Evolutionary conservation across 2,329 filamentous ascomycete genomes (phyloP), one percentile per base, ranked within the genome.

Genomic region (Phyllosticta citriasiana): DNA sequence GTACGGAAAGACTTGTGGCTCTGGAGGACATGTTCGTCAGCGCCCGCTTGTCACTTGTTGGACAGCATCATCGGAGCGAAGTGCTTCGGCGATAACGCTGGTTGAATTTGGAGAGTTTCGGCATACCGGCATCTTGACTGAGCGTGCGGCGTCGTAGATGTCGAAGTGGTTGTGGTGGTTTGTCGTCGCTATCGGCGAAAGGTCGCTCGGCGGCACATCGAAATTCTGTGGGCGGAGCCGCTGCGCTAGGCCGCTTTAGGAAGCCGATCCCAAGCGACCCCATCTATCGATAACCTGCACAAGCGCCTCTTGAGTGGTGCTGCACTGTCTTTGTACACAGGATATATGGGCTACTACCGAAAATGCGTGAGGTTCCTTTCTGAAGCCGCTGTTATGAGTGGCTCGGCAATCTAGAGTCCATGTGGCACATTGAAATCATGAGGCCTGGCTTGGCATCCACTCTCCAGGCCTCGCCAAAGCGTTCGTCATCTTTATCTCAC

Each of bases 1-100:
- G 92, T 97, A 80, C 92, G 89, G 91, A 99, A 99, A 79, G 92
- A 90, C 88, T 99, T 99, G 85, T 99, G 91, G 88, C 88, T 93
- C 93, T 97, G 79, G 77, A 33, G 8, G n/a, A 35, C 7, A 14
- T 56, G 9, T 19, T 60, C 47, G 59, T 61, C 54, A 61, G 59
- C 59, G 24, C 22, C 16, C 27, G 25, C 12, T 53, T 22, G 50
- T 30, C 40, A 55, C 40, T 47, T 47, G 12, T 7, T n/a, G 40
- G n/a, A n/a, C 14, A 6, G 16, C 16, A 7, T n/a, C 40, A 47
- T 47, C 14, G 16, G n/a, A 47, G 14, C 14, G 40, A n/a, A 47
- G 40, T 5, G 6, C n/a, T 47, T 47, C 8, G 40, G 51, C 53
- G 27, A 40, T 24, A 25, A 25, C 24, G 27, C 35, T 22, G 14